Evolutionary conservation across 805 yeast species (phyloP), one percentile per base, ranked within the genome.

Genomic region (Saccharomyces mikatae): DNA sequence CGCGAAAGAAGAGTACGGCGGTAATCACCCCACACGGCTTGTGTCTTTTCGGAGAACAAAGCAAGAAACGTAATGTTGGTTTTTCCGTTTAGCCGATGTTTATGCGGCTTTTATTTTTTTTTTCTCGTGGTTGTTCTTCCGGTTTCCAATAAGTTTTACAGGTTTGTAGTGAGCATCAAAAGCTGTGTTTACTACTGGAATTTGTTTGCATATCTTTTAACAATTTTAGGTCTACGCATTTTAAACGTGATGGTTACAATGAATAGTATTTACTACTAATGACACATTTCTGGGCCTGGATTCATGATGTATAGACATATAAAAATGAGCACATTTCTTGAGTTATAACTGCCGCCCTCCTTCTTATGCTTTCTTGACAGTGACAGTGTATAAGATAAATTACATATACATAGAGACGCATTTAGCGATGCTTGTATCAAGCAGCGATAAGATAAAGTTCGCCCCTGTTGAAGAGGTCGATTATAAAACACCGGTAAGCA

Each of bases 391-490:
- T 17, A 32, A n/a, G 21, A 32, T 17, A 17, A 3, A 6, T 6
- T 13, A 6, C 10, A 6, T 17, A 17, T 17, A 10, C 17, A 46
- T 46, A 46, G 6, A 46, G 30, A 26, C 11, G 11, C 21, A 46
- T 44, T 44, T 6, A 28, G 46, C 46, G 17, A 58, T 56, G 55
- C 46, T 50, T 21, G 54, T 52, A 47, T 44, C 47, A 31, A 53
- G 48, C 24, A 28, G 27, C 22, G 46, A 48, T 3, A 31, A 48
- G 21, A 31, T 13, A 13, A 50, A 41, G 47, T 50, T 50, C 27
- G 22, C 29, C 2, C 47, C 48, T 13, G 27, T 41, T 14, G 10
- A 27, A 26, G 24, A 22, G 27, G 48, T 50, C 9, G 47, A 50
- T 24, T n/a, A 44, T 13, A 49, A 21, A 17, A 53, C 49, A 30